A percentile compares a stretch with the other conserved stretches of the same genome.
phyloP scores from a whole-genome alignment of 2,329 filamentous ascomycete genomes.

The Albophoma yamanashiensis region DNA sequence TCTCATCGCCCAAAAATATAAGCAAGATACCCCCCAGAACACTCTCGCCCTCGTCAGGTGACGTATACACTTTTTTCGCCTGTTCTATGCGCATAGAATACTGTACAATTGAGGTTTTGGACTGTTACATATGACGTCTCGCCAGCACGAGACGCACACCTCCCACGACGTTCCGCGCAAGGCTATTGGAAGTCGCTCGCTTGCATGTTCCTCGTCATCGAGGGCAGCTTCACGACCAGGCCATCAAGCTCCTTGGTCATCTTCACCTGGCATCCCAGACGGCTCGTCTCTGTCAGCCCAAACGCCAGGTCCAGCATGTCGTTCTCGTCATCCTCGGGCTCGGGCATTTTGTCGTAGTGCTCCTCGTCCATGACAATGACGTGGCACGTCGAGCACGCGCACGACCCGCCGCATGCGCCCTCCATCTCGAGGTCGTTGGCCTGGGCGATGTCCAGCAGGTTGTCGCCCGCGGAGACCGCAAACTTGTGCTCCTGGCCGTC shows the following conservation, averaged over 20 bases:
- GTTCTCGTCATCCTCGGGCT: slow-evolving; percentile 72
- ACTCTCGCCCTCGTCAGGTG: background rate
- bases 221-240: slow-evolving; percentile 71
- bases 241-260: slow-evolving; percentile 91
- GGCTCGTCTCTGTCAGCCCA: slow-evolving; percentile 73
- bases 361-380: slow-evolving; percentile 69
- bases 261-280: slow-evolving; percentile 80
- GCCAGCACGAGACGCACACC: background rate
- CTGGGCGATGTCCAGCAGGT: slow-evolving; percentile 90
- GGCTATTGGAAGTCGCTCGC: slow-evolving; percentile 68
- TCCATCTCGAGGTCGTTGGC: slow-evolving; percentile 97
- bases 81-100: slow-evolving; percentile 3
- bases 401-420: slow-evolving; percentile 89
- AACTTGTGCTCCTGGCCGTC: slow-evolving; percentile 67
- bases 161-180: background rate
- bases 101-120: background rate
- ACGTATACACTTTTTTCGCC: background rate
- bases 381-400: slow-evolving; percentile 88
- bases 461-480: slow-evolving; percentile 76
- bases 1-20: slow-evolving; percentile 4
- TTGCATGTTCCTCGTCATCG: slow-evolving; percentile 93
- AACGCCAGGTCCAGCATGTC: slow-evolving; percentile 89
- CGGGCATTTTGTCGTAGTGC: slow-evolving; percentile 67
- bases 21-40: slow-evolving; percentile 4
- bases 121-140: background rate